phyloP scores from a whole-genome alignment of 2,329 filamentous ascomycete species.

The Cercospora zeina region DNA sequence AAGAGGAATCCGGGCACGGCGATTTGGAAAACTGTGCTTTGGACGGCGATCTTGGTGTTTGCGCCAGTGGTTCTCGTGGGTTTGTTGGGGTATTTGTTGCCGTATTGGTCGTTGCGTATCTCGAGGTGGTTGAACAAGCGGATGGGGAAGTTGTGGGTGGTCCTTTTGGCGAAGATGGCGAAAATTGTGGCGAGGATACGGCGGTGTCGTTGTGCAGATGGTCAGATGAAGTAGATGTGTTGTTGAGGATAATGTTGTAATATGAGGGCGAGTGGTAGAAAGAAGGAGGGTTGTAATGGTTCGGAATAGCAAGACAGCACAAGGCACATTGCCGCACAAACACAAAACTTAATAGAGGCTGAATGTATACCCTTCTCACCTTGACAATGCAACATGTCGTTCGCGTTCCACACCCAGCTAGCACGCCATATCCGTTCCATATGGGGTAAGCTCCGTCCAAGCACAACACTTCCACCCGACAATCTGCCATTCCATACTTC shows the following conservation, averaged over 20 bases:
- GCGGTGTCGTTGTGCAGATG: not conserved
- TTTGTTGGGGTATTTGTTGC: not conserved
- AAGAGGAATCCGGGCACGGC: not conserved
- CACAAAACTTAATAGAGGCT: not conserved
- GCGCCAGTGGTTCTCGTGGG: not conserved
- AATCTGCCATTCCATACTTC: conserved; percentile 30
- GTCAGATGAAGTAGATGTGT: not conserved
- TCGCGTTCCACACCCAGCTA: not conserved
- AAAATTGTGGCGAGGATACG: not conserved
- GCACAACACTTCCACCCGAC: not conserved
- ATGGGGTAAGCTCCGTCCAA: not conserved
- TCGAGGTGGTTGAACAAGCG: not conserved
- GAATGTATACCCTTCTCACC: not conserved
- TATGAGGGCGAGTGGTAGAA: no score
- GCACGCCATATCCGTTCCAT: not conserved
- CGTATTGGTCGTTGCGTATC: not conserved
- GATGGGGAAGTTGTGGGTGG: not conserved
- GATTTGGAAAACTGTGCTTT: not conserved
- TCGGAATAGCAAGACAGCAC: not conserved
- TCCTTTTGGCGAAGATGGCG: not conserved
- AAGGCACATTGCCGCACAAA: not conserved
- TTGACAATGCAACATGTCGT: not conserved
- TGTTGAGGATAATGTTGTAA: no score
- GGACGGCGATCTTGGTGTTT: not conserved
- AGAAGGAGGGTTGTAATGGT: not conserved